phyloP scores from a whole-genome alignment of 371 early-diverging fungal genomes.

The Blakeslea trispora region DNA sequence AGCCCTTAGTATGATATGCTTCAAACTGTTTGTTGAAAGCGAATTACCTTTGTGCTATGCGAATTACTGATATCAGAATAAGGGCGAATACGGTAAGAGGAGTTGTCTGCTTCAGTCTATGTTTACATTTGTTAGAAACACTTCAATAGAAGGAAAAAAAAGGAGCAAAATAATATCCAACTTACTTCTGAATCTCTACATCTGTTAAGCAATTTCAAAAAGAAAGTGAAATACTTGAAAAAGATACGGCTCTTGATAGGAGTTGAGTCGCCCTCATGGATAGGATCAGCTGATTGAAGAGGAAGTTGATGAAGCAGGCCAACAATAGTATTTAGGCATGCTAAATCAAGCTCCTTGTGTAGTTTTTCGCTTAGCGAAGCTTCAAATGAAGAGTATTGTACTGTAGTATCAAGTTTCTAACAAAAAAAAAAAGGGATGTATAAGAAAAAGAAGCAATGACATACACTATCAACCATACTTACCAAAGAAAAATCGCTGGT shows the following conservation, averaged over 20 bases:
- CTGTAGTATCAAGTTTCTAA: conserved; percentile 42
- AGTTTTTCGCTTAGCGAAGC: conserved; percentile 59
- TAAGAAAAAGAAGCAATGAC: neutral
- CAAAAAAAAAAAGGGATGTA: neutral
- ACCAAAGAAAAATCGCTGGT: conserved; percentile 76
- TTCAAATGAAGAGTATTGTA: conserved; percentile 41
- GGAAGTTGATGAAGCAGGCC: conserved; percentile 80
- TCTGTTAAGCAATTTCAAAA: conserved; percentile 82
- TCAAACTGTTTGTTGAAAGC: neutral
- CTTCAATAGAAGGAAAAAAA: neutral
- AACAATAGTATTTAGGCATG: conserved; percentile 84
- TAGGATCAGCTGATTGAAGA: conserved; percentile 74
- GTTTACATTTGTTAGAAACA: neutral
- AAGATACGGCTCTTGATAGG: conserved; percentile 80
- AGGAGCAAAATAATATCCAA: neutral
- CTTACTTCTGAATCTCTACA: conserved; percentile 70
- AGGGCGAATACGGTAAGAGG: conserved; percentile 11
- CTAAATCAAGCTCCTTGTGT: conserved; percentile 79
- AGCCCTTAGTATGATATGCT: neutral
- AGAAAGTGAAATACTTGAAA: conserved; percentile 87
- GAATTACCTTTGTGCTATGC: conserved; percentile 15
- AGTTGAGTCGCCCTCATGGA: conserved; percentile 63
- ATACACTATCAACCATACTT: conserved; percentile 10
- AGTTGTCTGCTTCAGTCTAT: conserved; percentile 16
- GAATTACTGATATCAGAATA: conserved; percentile 4